phyloP scores from a whole-genome alignment of 208 protist genomes.

The Crithidia expoeki region DNA sequence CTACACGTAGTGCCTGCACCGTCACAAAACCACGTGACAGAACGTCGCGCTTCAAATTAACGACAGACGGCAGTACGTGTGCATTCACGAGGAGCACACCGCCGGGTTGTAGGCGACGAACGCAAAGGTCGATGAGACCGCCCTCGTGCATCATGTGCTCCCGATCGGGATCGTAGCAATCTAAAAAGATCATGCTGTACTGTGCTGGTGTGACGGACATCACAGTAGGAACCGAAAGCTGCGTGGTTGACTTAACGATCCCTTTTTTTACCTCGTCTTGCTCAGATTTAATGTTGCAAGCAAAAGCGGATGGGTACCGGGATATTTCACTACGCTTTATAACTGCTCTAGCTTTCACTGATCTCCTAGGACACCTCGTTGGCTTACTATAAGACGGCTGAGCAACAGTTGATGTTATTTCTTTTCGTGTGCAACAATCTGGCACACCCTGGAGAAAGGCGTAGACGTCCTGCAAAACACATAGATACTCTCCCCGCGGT shows the following conservation, averaged over 20 bases:
- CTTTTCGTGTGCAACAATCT: no score
- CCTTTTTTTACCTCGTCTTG: not conserved
- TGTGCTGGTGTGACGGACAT: not conserved
- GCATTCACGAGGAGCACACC: conserved; percentile 79
- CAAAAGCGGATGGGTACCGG: no score
- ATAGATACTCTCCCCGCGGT: conserved; percentile 1
- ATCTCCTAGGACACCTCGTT: no score
- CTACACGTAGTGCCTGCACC: conserved; percentile 71
- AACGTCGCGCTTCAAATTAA: conserved; percentile 40
- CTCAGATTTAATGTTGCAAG: no score
- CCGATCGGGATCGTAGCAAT: conserved; percentile 80
- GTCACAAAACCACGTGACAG: conserved; percentile 53
- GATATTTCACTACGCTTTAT: no score
- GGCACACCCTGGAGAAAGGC: conserved; percentile 32
- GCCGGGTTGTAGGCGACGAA: conserved; percentile 49
- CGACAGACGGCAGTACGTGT: conserved; percentile 55
- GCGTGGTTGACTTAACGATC: not conserved
- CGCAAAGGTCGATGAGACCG: conserved; percentile 58
- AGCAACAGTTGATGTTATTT: no score
- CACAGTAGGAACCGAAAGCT: not conserved
- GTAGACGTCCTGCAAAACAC: conserved; percentile 50
- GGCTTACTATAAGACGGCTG: no score
- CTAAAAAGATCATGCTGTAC: conserved; percentile 81
- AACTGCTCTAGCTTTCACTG: no score
- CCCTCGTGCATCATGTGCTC: conserved; percentile 79